These are phyloP conservation scores for Ceratocystis smalleyi DNA, from an alignment of 2,329 filamentous ascomycete genomes.

Conservation along the genomic window DNA sequence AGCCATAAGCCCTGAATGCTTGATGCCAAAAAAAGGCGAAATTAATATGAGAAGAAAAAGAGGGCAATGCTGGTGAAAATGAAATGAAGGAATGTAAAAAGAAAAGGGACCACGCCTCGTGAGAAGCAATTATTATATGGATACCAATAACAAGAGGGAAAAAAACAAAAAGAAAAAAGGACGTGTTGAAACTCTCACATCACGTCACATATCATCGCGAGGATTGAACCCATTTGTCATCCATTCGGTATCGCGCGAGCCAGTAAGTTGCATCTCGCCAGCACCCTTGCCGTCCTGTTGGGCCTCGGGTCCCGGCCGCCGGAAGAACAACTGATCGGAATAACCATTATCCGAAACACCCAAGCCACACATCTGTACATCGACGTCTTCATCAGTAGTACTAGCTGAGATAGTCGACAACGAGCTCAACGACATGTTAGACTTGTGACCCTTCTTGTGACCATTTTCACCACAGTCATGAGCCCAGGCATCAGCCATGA, in stretches of 20 bases:
- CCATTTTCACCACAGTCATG: neutral
- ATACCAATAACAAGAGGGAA: neutral
- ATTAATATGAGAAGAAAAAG: neutral
- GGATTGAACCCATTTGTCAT: conserved; percentile 34
- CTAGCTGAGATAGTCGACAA: conserved; percentile 4
- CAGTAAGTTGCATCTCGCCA: conserved; percentile 23
- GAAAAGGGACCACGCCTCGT: neutral
- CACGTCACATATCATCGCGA: conserved; percentile 17
- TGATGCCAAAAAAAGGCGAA: neutral
- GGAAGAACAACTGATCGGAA: neutral
- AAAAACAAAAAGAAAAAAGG: neutral
- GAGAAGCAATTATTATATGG: neutral
- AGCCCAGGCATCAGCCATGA: neutral
- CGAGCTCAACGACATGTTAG: neutral
- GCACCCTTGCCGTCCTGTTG: conserved; percentile 17
- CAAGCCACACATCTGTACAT: neutral
- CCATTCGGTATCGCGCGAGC: conserved; percentile 28
- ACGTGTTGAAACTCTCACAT: neutral
- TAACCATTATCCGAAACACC: neutral
- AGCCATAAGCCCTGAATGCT: neutral
- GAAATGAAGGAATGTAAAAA: neutral
- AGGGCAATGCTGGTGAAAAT: neutral
- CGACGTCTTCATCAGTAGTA: neutral
- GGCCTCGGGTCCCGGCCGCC: neutral
- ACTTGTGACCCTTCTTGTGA: conserved; percentile 2